Conservation (phyloP, 2,329 filamentous ascomycete genomes). For the Fusarium papillatum region DNA sequence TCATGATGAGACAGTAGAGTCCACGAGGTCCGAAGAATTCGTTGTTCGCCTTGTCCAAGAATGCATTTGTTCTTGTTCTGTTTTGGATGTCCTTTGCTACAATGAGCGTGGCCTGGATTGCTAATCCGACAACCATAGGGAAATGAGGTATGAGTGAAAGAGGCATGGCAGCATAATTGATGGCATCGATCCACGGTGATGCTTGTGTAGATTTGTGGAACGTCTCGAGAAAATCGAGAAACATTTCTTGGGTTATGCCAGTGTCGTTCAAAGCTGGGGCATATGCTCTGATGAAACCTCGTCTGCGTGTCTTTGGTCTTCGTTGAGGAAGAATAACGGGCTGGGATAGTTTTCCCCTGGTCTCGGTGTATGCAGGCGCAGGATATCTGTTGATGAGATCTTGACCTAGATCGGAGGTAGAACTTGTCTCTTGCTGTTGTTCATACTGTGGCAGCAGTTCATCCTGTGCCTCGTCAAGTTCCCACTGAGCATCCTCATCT, state of each 20-base stretch:
- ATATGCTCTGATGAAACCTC: slow-evolving; percentile 30
- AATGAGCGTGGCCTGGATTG: slow-evolving; percentile 17
- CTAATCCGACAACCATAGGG: slow-evolving; percentile 27
- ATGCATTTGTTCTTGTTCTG: slow-evolving; percentile 25
- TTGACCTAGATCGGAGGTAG: neutral
- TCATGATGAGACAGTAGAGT: slow-evolving; percentile 30
- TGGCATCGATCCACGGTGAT: slow-evolving; percentile 27
- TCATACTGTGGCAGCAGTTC: neutral
- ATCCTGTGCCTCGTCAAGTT: slow-evolving; percentile 13
- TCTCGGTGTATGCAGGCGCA: neutral
- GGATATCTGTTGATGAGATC: slow-evolving; percentile 9
- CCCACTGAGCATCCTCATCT: slow-evolving; percentile 9
- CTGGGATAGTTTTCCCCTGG: neutral
- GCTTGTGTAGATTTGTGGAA: slow-evolving; percentile 26
- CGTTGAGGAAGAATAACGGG: slow-evolving; percentile 31
- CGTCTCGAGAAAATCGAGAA: slow-evolving; percentile 26
- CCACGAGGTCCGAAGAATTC: slow-evolving; percentile 30
- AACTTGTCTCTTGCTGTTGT: neutral
- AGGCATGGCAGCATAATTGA: slow-evolving; percentile 21
- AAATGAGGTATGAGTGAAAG: slow-evolving; percentile 18
- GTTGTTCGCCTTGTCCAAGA: slow-evolving; percentile 27
- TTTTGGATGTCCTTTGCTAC: slow-evolving; percentile 17
- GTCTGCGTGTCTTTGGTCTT: slow-evolving; percentile 23
- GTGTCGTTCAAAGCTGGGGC: slow-evolving; percentile 18
- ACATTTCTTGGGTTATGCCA: slow-evolving; percentile 30